phyloP scores from a whole-genome alignment of 1,284 basidiomycete species.

The Apiotrichum gracile region DNA sequence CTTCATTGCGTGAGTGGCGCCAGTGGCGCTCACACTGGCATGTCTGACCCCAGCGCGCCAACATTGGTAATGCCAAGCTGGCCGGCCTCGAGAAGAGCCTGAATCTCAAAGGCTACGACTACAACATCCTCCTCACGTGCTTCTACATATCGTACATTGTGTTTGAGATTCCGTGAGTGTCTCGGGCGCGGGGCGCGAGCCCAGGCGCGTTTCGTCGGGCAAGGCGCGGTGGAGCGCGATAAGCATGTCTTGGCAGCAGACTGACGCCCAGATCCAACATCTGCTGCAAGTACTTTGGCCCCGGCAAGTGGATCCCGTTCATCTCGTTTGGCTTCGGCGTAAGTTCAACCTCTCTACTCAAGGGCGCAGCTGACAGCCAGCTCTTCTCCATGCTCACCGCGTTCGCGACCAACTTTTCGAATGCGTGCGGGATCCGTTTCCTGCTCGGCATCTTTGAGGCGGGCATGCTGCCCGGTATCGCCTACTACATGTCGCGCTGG shows the following conservation, averaged over 20 bases:
- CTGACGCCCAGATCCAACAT: no score
- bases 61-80: conserved; percentile 22
- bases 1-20: conserved; percentile 9
- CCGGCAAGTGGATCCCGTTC: conserved; percentile 21
- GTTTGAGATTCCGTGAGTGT: conserved; percentile 27
- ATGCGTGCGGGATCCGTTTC: conserved; percentile 16
- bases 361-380: conserved; percentile 12
- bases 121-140: conserved; percentile 18
- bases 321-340: conserved; percentile 20
- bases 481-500: conserved; percentile 27
- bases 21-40: neutral
- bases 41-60: conserved; percentile 3
- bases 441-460: conserved; percentile 35
- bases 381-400: conserved; percentile 25
- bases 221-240: no score
- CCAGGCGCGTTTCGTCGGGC: no score
- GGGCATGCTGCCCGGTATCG: conserved; percentile 31
- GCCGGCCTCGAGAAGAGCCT: conserved; percentile 20
- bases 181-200: no score
- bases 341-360: conserved; percentile 1
- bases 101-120: conserved; percentile 16
- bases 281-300: conserved; percentile 16
- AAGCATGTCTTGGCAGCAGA: no score
- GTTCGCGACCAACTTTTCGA: conserved; percentile 22
- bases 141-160: conserved; percentile 24